Percentiles rank a stretch among this genome's conserved stretches.
These are phyloP conservation scores for Boletus huronensis DNA, from an alignment of 768 basidiomycete species.

Conservation along the genomic window DNA sequence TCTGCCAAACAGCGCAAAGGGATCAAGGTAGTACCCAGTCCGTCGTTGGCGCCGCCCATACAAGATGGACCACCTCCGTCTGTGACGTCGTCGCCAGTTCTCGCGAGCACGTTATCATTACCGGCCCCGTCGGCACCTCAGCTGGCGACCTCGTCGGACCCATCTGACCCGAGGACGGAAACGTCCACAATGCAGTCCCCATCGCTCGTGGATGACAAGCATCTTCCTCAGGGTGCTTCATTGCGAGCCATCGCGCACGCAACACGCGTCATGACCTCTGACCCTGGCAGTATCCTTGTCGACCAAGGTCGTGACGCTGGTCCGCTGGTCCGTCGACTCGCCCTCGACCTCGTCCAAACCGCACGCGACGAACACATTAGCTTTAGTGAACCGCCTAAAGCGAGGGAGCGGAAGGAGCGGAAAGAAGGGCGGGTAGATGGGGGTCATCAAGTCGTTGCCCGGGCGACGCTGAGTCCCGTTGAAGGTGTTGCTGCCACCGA, in stretches of 20 bases:
- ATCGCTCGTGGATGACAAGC: constrained; percentile 27
- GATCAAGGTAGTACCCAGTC: constrained; percentile 25
- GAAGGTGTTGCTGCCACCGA: constrained; percentile 43
- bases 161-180: constrained; percentile 22
- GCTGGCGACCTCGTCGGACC: constrained; percentile 22
- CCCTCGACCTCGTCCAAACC: constrained; percentile 62
- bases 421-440: constrained; percentile 28
- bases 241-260: constrained; percentile 77
- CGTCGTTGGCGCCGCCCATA: constrained; percentile 8
- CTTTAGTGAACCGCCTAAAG: constrained; percentile 36
- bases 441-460: constrained; percentile 32
- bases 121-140: constrained; percentile 27
- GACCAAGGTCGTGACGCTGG: constrained; percentile 67
- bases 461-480: constrained; percentile 42
- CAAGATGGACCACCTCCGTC: constrained; percentile 15
- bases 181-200: constrained; percentile 29
- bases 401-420: constrained; percentile 45
- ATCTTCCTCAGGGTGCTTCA: constrained; percentile 55
- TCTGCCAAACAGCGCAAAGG: constrained; percentile 23
- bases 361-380: constrained; percentile 61
- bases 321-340: constrained; percentile 57
- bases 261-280: constrained; percentile 83
- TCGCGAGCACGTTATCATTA: constrained; percentile 13
- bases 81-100: constrained; percentile 18
- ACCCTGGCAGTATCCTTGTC: constrained; percentile 67